Evolutionary conservation across 2,329 filamentous ascomycete genomes (phyloP).

Genomic region (Triangularia verruculosa): DNA sequence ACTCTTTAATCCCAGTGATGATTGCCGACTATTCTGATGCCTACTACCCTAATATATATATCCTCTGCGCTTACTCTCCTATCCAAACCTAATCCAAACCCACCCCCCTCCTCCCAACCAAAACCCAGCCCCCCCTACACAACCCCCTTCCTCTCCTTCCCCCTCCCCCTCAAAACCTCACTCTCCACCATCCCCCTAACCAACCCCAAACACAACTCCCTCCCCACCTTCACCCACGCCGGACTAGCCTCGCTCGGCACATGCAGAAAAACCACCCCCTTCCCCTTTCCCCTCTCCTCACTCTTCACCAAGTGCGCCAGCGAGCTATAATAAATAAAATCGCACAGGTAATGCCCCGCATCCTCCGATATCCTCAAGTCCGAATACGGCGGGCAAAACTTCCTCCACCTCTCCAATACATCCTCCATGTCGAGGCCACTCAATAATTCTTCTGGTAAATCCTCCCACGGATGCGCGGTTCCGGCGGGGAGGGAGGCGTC

Average conservation of each 20-base stretch:
- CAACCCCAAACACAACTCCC: conserved; percentile 51
- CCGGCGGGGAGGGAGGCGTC: conserved; percentile 46
- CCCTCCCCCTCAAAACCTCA: conserved; percentile 34
- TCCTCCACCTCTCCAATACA: conserved; percentile 55
- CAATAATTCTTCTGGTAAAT: conserved; percentile 52
- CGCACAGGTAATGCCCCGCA: conserved; percentile 71
- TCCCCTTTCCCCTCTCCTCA: conserved; percentile 40
- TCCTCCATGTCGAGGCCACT: conserved; percentile 58
- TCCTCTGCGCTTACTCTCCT: too few species aligned
- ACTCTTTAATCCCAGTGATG: too few species aligned
- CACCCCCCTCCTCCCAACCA: not conserved
- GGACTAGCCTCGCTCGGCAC: conserved; percentile 61
- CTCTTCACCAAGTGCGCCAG: conserved; percentile 55
- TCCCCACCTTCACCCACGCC: conserved; percentile 46
- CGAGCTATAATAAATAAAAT: conserved; percentile 74
- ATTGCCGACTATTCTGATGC: too few species aligned
- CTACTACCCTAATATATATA: too few species aligned
- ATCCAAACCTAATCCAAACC: too few species aligned
- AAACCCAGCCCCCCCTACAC: too few species aligned
- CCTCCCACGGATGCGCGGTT: conserved; percentile 48
- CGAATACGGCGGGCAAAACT: conserved; percentile 40
- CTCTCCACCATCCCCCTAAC: conserved; percentile 57
- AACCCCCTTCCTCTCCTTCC: too few species aligned
- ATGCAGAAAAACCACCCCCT: conserved; percentile 66
- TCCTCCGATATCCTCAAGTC: conserved; percentile 63